A percentile compares a stretch with the other conserved stretches of the same genome.
Evolutionary conservation across 495 filamentous ascomycete species (phyloP).

Genomic region (Opeltia flavorubescens): DNA sequence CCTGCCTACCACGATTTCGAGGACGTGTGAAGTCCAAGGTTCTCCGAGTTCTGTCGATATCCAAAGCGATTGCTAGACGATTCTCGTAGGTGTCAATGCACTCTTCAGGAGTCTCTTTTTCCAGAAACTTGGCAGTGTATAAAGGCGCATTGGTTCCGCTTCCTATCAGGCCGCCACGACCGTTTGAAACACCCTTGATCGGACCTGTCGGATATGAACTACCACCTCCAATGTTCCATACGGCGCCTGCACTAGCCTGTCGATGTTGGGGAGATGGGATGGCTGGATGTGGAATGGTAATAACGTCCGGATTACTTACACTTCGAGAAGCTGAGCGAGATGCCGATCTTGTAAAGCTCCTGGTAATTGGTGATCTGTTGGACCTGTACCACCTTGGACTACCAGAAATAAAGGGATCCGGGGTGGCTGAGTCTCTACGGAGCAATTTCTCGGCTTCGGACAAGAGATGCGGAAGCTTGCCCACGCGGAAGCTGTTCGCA

Average conservation of each 20-base stretch:
- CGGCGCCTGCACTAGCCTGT: slow-evolving; percentile 48
- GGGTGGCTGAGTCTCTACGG: slow-evolving; percentile 37
- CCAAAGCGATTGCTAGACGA: slow-evolving; percentile 68
- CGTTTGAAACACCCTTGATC: slow-evolving; percentile 38
- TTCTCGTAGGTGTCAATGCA: slow-evolving; percentile 56
- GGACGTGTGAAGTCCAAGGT: slow-evolving; percentile 34
- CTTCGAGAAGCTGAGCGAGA: neutral
- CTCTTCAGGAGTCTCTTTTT: slow-evolving; percentile 36
- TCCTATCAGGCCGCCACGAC: slow-evolving; percentile 44
- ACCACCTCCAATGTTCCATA: slow-evolving; percentile 80
- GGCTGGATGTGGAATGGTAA: slow-evolving; percentile 2
- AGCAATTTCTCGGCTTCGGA: slow-evolving; percentile 46
- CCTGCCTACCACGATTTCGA: slow-evolving; percentile 2
- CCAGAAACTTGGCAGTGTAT: slow-evolving; percentile 55
- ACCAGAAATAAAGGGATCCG: slow-evolving; percentile 52
- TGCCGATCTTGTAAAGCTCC: neutral
- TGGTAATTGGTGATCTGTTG: neutral
- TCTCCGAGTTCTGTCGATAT: slow-evolving; percentile 55
- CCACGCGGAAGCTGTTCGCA: slow-evolving; percentile 46
- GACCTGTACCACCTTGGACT: slow-evolving; percentile 1
- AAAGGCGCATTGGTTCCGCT: slow-evolving; percentile 64
- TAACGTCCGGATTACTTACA: slow-evolving; percentile 8
- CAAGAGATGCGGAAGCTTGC: slow-evolving; percentile 46
- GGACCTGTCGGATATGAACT: slow-evolving; percentile 34
- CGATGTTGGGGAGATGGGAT: slow-evolving; percentile 7